Evolutionary conservation across 257 asterid genomes (phyloP), one percentile per base, ranked within the genome.

Genomic region (Hygrophila difformis): DNA sequence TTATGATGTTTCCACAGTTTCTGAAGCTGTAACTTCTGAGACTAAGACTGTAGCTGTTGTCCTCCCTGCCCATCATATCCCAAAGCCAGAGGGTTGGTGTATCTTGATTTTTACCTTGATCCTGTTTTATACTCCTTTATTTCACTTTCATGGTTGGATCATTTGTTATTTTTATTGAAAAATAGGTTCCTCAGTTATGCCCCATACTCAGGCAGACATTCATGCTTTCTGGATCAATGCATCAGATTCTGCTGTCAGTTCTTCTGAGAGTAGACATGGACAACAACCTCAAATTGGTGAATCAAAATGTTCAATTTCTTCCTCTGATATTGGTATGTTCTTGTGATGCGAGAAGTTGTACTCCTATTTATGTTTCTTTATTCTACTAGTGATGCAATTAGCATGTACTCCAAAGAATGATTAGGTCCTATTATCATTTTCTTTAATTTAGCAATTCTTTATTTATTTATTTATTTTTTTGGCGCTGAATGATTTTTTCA

Each of bases 61-160:
- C 55, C 47, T 36, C 39, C 62, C 67, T 49, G 47, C 64, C 51
- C 54, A 24, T 41, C 37, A 40, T 18, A 21, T 57, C 35, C 26
- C 59, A 39, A 59, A 56, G 47, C 62, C 67, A 58, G 55, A 62
- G 60, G 82, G 86, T 78, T 55, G 62, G 79, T 59, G 43, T 49
- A 59, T 65, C 51, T 51, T 28, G 40, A 39, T 56, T 39, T 46
- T 49, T 28, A 41, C 37, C 36, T 22, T 36, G 47, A 51, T 55
- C 34, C 46, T 53, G 21, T 15, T 61, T n/a, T n/a, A n/a, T n/a
- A n/a, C n/a, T n/a, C n/a, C n/a, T n/a, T n/a, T n/a, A n/a, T n/a
- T n/a, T n/a, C n/a, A n/a, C n/a, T 38, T 55, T 13, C 40, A 24
- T 21, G 20, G 34, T 18, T 51, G 41, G 12, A 36, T 6, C 13